phyloP scores from a whole-genome alignment of 306 rosid species.

The Nissolia schottii region DNA sequence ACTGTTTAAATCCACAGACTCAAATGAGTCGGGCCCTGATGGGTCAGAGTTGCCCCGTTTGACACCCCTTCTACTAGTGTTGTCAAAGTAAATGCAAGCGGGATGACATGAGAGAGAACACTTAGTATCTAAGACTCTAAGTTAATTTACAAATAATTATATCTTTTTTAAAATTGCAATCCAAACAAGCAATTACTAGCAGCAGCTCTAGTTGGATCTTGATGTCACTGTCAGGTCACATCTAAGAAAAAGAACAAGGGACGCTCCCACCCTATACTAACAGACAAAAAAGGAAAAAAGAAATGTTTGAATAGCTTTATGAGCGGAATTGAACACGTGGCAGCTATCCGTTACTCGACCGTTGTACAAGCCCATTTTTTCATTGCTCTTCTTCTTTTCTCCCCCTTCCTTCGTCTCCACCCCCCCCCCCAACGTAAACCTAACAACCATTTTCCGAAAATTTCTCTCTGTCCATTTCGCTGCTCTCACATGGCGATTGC shows the following conservation, averaged over 20 bases:
- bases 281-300: neutral
- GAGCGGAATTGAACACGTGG: conserved; percentile 56
- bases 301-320: conserved; percentile 35
- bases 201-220: no score
- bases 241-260: neutral
- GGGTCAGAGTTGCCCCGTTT: no score
- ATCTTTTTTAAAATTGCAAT: no score
- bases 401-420: neutral
- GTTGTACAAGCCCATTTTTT: conserved; percentile 40
- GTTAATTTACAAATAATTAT: no score
- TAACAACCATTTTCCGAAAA: neutral
- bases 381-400: neutral
- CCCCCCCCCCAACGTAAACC: neutral
- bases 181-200: no score
- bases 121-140: no score
- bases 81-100: no score
- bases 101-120: no score
- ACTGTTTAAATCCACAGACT: no score
- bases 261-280: neutral
- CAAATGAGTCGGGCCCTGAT: no score
- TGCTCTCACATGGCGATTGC: conserved; percentile 60
- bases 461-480: neutral
- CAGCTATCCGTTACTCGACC: conserved; percentile 67
- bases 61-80: no score
- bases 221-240: neutral